Base-by-base conservation (phyloP, 768 basidiomycete species). In the Leucocoprinus birnbaumii region DNA sequence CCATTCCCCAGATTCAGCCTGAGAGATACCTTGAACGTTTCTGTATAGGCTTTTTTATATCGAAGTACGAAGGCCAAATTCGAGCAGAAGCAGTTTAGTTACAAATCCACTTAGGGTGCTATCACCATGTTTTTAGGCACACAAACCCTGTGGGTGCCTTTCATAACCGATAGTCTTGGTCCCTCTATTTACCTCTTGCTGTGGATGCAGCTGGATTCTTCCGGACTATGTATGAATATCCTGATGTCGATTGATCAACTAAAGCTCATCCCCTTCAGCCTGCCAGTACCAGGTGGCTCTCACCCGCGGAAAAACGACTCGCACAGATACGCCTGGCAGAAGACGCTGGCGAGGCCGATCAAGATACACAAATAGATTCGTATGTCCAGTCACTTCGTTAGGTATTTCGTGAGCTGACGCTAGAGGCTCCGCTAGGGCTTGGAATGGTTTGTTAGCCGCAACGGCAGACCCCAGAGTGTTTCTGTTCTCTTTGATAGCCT, bases 271-370 rank as follows among this genome's bases (percentile, higher is more conserved):
- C 6, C 10, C 3, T 53, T 31, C 41, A 86, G 83, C 83, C 82
- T 2, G 58, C 80, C 58, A 88, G 87, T 61, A 87, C 85, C 0
- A 70, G 71, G 31, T 87, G 85, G 84, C 64, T 87, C 26, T 70
- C 72, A 11, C 62, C 73, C 0, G 66, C 70, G 8, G 79, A 86
- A 55, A 72, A 74, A 18, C 77, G 74, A 25, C 72, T 87, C n/a
- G 85, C 85, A 2, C 84, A 85, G 65, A 79, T 77, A 14, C 81
- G 85, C 13, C 77, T 87, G 14, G 80, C 85, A 0, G 86, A 87
- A 61, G 85, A 87, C 62, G 82, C 80, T 8, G 84, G 84, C 1
- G 84, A 86, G 68, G 84, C 84, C 0, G 85, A 87, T 59, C 67
- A 77, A 60, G 85, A 87, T 59, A 77, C 76, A n/a, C 63, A 64